Base-by-base conservation (phyloP, 768 basidiomycete genomes). In the Pleurotus cornucopiae region DNA sequence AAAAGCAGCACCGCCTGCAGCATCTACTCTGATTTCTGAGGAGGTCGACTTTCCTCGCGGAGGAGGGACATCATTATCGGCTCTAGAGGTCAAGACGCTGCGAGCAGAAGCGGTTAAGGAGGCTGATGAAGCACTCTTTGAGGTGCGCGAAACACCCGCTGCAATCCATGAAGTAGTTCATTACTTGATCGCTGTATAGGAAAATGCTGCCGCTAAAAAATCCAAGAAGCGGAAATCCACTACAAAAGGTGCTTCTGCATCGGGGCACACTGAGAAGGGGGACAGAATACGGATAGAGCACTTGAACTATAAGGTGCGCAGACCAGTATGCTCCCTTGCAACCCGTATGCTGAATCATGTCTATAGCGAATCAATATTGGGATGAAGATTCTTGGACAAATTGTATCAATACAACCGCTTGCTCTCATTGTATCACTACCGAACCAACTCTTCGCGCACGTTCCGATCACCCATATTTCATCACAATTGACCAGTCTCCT, bases 11-110 rank as follows among this genome's bases (percentile, higher is more conserved):
- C 59, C 68, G 2, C 67, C 71, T 49, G 61, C 70, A 7, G 61
- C 67, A 25, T 75, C 78, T n/a, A 71, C 66, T 60, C 63, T 77
- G 56, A 69, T 75, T 37, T 58, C 76, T 7, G 85, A 93, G 39
- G 94, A 95, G 64, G 80, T 92, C 49, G 93, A 95, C 69, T 99
- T 98, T 71, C 95, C 95, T 56, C 85, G 96, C 62, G 97, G 96
- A 23, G 96, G 96, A 23, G 96, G 96, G 52, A 90, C 93, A 1
- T 80, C 76, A 30, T 80, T 96, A 62, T 97, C 95, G 16, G 88
- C 94, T 30, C 73, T 92, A 5, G 95, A 99, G 69, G 86, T 94
- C 54, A 94, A 95, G 70, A 74, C 85, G 53, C 83, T 92, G 37
- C 83, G 87, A 51, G 85, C 88, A 20, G 96, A 98, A 68, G 96